phyloP scores from a whole-genome alignment of 1,284 basidiomycete genomes.

The Melampsora americana region DNA sequence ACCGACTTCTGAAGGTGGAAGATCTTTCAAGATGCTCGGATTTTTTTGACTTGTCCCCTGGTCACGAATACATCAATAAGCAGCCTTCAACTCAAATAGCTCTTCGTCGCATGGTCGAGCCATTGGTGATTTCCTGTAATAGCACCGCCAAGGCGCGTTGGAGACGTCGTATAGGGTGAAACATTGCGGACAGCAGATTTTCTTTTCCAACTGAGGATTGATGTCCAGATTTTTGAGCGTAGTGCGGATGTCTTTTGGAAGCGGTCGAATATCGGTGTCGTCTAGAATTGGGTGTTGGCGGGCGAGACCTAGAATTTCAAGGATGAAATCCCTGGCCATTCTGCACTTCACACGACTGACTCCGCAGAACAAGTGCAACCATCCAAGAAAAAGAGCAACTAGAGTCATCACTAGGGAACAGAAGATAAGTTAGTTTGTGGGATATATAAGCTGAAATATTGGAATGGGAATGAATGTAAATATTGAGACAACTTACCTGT shows the following conservation, averaged over 20 bases:
- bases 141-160: not conserved
- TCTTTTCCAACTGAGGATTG: not conserved
- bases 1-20: not conserved
- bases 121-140: slow-evolving; percentile 7
- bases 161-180: slow-evolving; percentile 8
- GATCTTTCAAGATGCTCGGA: not conserved
- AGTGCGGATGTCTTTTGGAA: slow-evolving; percentile 11
- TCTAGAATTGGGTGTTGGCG: not conserved
- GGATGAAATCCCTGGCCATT: not conserved
- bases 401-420: not conserved
- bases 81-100: slow-evolving; percentile 7
- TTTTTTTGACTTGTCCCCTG: not conserved
- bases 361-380: not conserved
- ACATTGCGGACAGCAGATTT: slow-evolving; percentile 15
- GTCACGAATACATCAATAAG: not conserved
- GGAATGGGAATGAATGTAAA: too few relatives aligned
- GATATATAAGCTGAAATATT: too few relatives aligned
- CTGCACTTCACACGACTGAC: not conserved
- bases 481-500: not conserved
- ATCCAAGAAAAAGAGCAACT: not conserved
- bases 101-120: slow-evolving; percentile 8
- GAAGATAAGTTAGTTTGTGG: not conserved
- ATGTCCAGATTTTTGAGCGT: not conserved
- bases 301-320: not conserved
- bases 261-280: not conserved